Evolutionary conservation across 345 rosid genomes (phyloP), one percentile per base, ranked within the genome.

Genomic region (Boechera retrofracta): DNA sequence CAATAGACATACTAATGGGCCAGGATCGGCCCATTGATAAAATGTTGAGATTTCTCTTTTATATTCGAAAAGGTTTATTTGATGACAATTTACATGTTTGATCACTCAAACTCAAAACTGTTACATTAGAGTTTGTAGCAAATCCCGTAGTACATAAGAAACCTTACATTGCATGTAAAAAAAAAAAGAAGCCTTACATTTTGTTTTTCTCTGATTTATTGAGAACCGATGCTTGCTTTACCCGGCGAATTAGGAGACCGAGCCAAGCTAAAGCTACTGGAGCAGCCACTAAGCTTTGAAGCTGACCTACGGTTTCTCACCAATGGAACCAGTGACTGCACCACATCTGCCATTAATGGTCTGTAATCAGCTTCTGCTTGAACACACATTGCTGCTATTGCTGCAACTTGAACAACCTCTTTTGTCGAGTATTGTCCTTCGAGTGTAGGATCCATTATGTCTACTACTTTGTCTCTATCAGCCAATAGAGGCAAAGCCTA

Each of bases 301-400:
- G 76, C 71, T 71, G 91, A 81, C 62, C 89, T 81, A 66, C 89
- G 90, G 67, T 75, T 67, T 84, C 86, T 94, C 63, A 86, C 91
- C 66, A 95, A 75, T 0, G 98, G 98, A 48, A 88, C 87, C 31
- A 92, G 81, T 6, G 98, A 95, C 81, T 92, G 92, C 77, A 92
- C 97, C 7, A 92, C 96, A 64, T 92, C 98, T 6, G 99, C 98
- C 98, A 94, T 92, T 54, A 94, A 69, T 21, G 92, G 99, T 79
- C 98, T 83, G 86, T 94, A 94, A 75, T 92, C 98, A 6, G 96
- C 87, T 79, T 90, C 94, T 11, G 87, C 92, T 76, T 92, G 94
- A 72, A 90, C 99, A 52, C 98, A 95, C 98, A 95, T 90, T 60
- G 96, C 94, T 41, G 99, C 97, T 58, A 95, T 90, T 7, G 98